Evolutionary conservation across 2,329 filamentous ascomycete genomes (phyloP).

Genomic region (Penicillium sp.): DNA sequence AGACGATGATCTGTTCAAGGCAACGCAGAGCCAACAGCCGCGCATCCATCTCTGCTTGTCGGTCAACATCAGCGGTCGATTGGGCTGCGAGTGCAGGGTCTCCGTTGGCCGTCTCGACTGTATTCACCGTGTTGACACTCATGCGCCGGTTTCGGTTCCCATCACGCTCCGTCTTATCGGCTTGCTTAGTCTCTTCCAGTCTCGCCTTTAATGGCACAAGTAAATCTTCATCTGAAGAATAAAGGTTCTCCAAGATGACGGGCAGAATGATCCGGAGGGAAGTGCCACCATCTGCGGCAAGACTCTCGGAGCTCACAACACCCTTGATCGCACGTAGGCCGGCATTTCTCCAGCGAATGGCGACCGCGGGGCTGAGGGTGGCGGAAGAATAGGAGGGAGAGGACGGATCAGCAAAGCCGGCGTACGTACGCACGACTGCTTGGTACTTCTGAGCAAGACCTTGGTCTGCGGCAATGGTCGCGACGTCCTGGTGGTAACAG

Average conservation of each 20-base stretch:
- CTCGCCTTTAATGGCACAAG: slow-evolving; percentile 67
- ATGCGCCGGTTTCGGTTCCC: slow-evolving; percentile 64
- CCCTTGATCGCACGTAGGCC: slow-evolving; percentile 77
- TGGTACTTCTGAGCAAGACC: slow-evolving; percentile 80
- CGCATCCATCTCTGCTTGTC: slow-evolving; percentile 83
- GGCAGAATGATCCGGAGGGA: slow-evolving; percentile 79
- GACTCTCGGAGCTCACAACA: slow-evolving; percentile 73
- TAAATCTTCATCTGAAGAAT: slow-evolving; percentile 61
- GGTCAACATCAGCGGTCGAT: slow-evolving; percentile 83
- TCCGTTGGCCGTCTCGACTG: slow-evolving; percentile 67
- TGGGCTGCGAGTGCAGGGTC: slow-evolving; percentile 65
- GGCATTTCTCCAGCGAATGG: slow-evolving; percentile 72
- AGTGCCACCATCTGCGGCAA: slow-evolving; percentile 70
- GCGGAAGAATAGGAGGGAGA: slow-evolving; percentile 47
- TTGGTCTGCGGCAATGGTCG: slow-evolving; percentile 80
- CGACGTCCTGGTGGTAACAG: slow-evolving; percentile 83
- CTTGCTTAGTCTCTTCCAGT: slow-evolving; percentile 65
- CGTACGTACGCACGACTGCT: slow-evolving; percentile 75
- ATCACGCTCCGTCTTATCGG: slow-evolving; percentile 66
- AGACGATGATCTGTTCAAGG: slow-evolving; percentile 79
- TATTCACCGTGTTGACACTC: slow-evolving; percentile 76
- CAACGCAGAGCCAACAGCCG: slow-evolving; percentile 81
- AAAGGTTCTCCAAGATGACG: slow-evolving; percentile 81
- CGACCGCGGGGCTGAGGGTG: slow-evolving; percentile 66
- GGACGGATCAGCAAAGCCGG: slow-evolving; percentile 70